phyloP scores from a whole-genome alignment of 176 grass and related monocot genomes.

The Melocanna baccifera region DNA sequence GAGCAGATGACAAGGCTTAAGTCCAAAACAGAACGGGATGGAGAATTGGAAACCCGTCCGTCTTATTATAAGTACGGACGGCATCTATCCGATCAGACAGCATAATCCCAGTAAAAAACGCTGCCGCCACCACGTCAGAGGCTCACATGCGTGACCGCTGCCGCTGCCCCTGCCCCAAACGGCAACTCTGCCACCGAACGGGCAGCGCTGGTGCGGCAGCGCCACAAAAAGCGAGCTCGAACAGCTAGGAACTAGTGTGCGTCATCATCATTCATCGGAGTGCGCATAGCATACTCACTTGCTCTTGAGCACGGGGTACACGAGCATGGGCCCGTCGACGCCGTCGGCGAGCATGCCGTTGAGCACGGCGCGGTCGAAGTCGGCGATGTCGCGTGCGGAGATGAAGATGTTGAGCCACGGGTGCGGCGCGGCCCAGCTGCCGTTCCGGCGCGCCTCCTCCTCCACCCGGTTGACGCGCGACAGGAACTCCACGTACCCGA shows the following conservation, averaged over 20 bases:
- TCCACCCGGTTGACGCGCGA: slow-evolving; percentile 76
- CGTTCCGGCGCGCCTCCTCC: slow-evolving; percentile 73
- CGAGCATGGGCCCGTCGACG: slow-evolving; percentile 88
- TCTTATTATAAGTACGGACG: not conserved
- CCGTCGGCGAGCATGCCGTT: slow-evolving; percentile 60
- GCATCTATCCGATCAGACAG: not conserved
- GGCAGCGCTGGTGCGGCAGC: not conserved
- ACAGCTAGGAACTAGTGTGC: not conserved
- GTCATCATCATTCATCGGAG: not conserved
- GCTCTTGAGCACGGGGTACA: slow-evolving; percentile 77
- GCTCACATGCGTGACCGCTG: not conserved
- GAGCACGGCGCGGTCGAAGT: slow-evolving; percentile 63
- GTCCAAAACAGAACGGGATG: slow-evolving; percentile 34
- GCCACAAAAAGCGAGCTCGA: not conserved
- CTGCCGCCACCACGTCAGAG: not conserved
- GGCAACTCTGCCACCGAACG: slow-evolving; percentile 17
- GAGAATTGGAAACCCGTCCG: not conserved
- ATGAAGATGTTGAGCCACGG: slow-evolving; percentile 97
- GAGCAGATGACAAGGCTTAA: not conserved
- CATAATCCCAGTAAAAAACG: not conserved
- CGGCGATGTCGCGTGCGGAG: slow-evolving; percentile 54
- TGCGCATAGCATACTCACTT: slow-evolving; percentile 48
- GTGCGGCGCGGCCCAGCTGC: slow-evolving; percentile 82
- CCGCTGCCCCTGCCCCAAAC: not conserved
- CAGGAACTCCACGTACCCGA: slow-evolving; percentile 81